Evolutionary conservation across 2,329 filamentous ascomycete species (phyloP).

Genomic region (Botrytis medusae): DNA sequence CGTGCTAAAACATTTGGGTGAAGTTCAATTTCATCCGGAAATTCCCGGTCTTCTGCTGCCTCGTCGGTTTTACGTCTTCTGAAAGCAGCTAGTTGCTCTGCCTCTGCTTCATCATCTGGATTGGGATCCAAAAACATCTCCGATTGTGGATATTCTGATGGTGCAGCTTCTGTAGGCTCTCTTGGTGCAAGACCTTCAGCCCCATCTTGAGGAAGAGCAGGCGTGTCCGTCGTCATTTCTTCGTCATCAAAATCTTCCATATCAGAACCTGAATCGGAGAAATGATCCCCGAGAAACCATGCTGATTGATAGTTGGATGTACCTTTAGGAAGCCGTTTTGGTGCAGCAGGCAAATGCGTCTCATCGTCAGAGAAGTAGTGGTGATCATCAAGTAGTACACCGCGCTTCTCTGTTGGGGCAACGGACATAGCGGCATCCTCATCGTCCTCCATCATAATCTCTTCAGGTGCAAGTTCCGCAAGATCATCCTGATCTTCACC

Average conservation of each 20-base stretch:
- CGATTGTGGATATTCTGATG: slow-evolving; percentile 89
- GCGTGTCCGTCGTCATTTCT: slow-evolving; percentile 52
- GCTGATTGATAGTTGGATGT: slow-evolving; percentile 93
- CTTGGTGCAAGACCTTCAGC: slow-evolving; percentile 66
- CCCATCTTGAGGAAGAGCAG: slow-evolving; percentile 77
- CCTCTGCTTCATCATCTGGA: slow-evolving; percentile 78
- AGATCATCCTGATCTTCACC: slow-evolving; percentile 80
- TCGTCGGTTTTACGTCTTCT: slow-evolving; percentile 76
- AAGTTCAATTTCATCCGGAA: slow-evolving; percentile 95
- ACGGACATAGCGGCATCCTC: slow-evolving; percentile 51
- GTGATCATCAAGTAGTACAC: slow-evolving; percentile 91
- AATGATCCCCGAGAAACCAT: slow-evolving; percentile 79
- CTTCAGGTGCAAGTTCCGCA: slow-evolving; percentile 81
- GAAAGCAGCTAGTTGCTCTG: slow-evolving; percentile 77
- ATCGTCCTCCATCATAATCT: slow-evolving; percentile 73
- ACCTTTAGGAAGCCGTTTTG: slow-evolving; percentile 80
- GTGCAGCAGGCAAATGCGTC: slow-evolving; percentile 56
- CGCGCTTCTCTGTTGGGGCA: slow-evolving; percentile 63
- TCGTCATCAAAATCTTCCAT: slow-evolving; percentile 69
- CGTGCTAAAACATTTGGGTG: slow-evolving; percentile 82
- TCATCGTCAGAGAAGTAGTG: slow-evolving; percentile 97
- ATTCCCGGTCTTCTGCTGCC: slow-evolving; percentile 86
- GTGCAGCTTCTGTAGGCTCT: slow-evolving; percentile 72
- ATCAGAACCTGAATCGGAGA: slow-evolving; percentile 81
- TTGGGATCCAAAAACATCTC: slow-evolving; percentile 80